Percentiles rank a stretch among this genome's conserved stretches.
These are phyloP conservation scores for Ceratocystis albifundus DNA, from an alignment of 2,329 filamentous ascomycete species.

Conservation along the genomic window DNA sequence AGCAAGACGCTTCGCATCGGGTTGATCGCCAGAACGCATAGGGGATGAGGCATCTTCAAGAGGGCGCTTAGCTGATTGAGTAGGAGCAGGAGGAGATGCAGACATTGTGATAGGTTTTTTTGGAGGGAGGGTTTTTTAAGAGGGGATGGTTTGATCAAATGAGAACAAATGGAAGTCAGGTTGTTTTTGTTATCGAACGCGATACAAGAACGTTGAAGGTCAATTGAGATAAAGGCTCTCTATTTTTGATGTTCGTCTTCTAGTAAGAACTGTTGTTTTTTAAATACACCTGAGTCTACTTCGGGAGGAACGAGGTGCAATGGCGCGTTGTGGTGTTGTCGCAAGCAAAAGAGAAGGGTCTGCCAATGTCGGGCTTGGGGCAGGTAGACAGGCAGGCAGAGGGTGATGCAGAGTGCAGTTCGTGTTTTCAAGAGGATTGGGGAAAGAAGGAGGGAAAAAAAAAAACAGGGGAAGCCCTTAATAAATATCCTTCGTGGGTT, in stretches of 20 bases:
- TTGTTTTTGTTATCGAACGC: neutral
- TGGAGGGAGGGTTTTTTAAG: too few species aligned
- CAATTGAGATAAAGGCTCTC: slow-evolving; percentile 16
- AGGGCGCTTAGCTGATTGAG: slow-evolving; percentile 74
- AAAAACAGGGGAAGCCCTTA: slow-evolving; percentile 14
- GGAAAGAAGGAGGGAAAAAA: slow-evolving; percentile 2
- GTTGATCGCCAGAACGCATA: slow-evolving; percentile 79
- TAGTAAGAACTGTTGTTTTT: slow-evolving; percentile 17
- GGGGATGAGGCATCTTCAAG: slow-evolving; percentile 98
- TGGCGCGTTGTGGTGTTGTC: slow-evolving; percentile 18
- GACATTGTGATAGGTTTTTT: slow-evolving; percentile 50
- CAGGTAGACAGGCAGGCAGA: neutral
- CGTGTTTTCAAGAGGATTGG: slow-evolving; percentile 15
- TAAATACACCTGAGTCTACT: slow-evolving; percentile 19
- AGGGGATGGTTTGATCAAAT: neutral
- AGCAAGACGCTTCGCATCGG: slow-evolving; percentile 91
- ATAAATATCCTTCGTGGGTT: slow-evolving; percentile 11
- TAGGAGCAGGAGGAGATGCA: slow-evolving; percentile 53
- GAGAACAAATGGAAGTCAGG: neutral
- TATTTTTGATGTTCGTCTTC: slow-evolving; percentile 9
- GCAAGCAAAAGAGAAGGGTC: neutral
- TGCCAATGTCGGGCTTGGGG: slow-evolving; percentile 6
- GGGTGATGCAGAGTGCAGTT: slow-evolving; percentile 13
- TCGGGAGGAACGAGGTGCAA: slow-evolving; percentile 20
- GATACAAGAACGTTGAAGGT: neutral